These are phyloP conservation scores for Penicillium rolfsii DNA, from an alignment of 2,329 filamentous ascomycete species.

Conservation along the genomic window DNA sequence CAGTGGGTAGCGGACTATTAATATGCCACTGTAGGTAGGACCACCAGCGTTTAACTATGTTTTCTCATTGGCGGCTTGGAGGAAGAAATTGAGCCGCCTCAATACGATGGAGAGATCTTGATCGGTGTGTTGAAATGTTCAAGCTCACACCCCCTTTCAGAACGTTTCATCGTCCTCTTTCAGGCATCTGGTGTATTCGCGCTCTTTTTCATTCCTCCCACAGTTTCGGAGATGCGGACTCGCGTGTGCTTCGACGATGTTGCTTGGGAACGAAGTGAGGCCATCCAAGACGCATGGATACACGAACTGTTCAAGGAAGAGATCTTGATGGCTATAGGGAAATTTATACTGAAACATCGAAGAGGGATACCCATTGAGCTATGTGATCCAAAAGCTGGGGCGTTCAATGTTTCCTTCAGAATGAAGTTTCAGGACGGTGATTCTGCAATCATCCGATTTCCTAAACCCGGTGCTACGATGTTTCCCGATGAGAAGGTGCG, in stretches of 20 bases:
- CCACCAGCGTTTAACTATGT: background rate
- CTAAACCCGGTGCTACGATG: slow-evolving; percentile 23
- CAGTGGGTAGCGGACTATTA: too few species aligned
- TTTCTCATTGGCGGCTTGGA: background rate
- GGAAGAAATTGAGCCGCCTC: background rate
- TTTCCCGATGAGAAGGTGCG: slow-evolving; percentile 40
- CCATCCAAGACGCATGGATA: slow-evolving; percentile 13
- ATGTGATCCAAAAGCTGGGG: background rate
- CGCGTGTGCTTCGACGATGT: slow-evolving; percentile 6
- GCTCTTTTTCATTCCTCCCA: background rate
- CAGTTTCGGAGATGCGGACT: slow-evolving; percentile 7
- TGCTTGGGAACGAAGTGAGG: slow-evolving; percentile 12
- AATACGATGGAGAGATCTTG: background rate
- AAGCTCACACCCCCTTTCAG: background rate
- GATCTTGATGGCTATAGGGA: slow-evolving; percentile 5
- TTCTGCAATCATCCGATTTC: slow-evolving; percentile 27
- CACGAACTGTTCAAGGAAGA: slow-evolving; percentile 3
- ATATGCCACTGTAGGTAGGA: too few species aligned
- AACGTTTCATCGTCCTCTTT: background rate
- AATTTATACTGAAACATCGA: slow-evolving; percentile 8
- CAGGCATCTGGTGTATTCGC: background rate
- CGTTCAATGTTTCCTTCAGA: slow-evolving; percentile 26
- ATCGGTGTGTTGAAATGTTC: slow-evolving; percentile 2
- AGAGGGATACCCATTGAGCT: background rate
- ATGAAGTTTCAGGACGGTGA: slow-evolving; percentile 26